These are phyloP conservation scores for Lipomyces sp. DNA, from an alignment of 805 yeast genomes.

Conservation along the genomic window DNA sequence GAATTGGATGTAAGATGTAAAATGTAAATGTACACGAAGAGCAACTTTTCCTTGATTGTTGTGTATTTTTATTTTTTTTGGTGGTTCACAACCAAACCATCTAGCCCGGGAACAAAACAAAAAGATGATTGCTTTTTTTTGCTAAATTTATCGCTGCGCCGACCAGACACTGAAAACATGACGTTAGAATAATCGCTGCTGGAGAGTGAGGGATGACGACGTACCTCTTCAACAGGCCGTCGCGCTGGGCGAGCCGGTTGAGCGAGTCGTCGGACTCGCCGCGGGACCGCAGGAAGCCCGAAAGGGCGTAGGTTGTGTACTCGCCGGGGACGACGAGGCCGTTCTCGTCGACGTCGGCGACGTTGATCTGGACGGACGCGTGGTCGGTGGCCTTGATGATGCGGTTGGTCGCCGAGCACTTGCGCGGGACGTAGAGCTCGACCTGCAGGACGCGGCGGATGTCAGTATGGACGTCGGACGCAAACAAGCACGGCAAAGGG, in stretches of 20 bases:
- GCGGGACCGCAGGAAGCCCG: conserved; percentile 96
- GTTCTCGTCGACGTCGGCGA: conserved; percentile 95
- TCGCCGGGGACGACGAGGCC: conserved; percentile 92
- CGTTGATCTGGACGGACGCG: conserved; percentile 98
- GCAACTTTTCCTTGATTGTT: no score
- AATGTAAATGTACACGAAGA: no score
- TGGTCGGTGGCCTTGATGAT: conserved; percentile 99
- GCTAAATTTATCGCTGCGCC: conserved; percentile 31
- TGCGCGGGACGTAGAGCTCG: conserved; percentile 99
- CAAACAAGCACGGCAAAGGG: neutral
- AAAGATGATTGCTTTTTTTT: neutral
- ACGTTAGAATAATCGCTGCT: no score
- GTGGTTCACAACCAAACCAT: neutral
- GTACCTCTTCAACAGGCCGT: conserved; percentile 87
- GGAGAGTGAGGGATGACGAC: no score
- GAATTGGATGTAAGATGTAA: no score
- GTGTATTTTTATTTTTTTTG: neutral
- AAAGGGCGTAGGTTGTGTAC: conserved; percentile 91
- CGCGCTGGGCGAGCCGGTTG: conserved; percentile 98
- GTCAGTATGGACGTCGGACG: neutral
- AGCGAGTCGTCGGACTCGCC: conserved; percentile 99
- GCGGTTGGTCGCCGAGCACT: conserved; percentile 99
- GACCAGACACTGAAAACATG: conserved; percentile 32
- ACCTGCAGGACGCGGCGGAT: conserved; percentile 53
- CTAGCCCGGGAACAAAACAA: neutral